phyloP scores from a whole-genome alignment of 2,329 filamentous ascomycete species.

The Acephala macrosclerotiorum region DNA sequence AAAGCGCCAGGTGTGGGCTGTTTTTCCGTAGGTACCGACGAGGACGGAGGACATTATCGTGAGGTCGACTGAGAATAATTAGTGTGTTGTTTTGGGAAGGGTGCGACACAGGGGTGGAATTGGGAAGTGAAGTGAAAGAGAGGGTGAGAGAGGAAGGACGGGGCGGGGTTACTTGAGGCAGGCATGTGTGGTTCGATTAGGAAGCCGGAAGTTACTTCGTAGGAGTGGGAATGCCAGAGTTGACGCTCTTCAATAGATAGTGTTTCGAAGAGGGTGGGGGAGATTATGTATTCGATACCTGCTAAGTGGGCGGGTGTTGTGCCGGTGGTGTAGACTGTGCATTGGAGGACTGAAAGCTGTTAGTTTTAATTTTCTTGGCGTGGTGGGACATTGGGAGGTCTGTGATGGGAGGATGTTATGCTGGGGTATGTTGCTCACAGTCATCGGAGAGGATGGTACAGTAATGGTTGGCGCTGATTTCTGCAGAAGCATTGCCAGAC shows the following conservation, averaged over 20 bases:
- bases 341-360: slow-evolving; percentile 69
- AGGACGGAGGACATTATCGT: background rate
- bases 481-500: slow-evolving; percentile 68
- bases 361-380: no score
- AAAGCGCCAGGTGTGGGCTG: background rate
- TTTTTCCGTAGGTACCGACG: background rate
- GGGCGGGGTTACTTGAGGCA: no score
- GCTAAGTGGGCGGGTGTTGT: slow-evolving; percentile 74
- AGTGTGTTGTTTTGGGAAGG: no score
- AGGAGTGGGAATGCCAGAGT: slow-evolving; percentile 72
- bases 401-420: background rate
- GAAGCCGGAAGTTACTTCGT: background rate
- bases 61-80: background rate
- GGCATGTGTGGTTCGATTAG: slow-evolving; percentile 1
- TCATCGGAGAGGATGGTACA: slow-evolving; percentile 77
- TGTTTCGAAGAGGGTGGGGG: slow-evolving; percentile 68
- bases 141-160: no score
- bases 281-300: slow-evolving; percentile 78
- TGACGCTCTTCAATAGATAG: slow-evolving; percentile 71
- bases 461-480: slow-evolving; percentile 82
- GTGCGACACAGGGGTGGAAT: no score
- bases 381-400: no score
- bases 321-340: slow-evolving; percentile 80
- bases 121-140: no score
- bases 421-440: slow-evolving; percentile 32